phyloP scores from a whole-genome alignment of 352 stramenopile genomes.

The Discostella stelligera region DNA sequence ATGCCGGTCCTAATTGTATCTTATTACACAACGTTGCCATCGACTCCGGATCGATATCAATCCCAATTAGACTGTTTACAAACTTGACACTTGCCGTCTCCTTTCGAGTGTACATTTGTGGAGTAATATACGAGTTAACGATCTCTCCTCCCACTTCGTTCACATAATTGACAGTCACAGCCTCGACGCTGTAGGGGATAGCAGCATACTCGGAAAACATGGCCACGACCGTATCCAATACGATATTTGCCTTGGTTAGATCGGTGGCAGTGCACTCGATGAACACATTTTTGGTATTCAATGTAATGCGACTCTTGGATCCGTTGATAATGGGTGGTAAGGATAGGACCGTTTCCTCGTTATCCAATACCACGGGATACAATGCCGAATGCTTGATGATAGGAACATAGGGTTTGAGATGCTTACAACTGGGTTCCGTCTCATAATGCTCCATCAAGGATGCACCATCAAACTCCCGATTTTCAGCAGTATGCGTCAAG shows the following conservation, averaged over 20 bases:
- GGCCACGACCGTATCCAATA: conserved; percentile 98
- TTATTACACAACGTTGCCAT: conserved; percentile 92
- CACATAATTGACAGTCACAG: conserved; percentile 96
- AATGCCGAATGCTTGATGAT: conserved; percentile 99
- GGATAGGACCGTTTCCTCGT: conserved; percentile 93
- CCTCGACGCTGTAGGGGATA: conserved; percentile 94
- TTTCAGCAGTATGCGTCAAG: conserved; percentile 83
- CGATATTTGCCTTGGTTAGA: conserved; percentile 99
- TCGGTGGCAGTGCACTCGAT: conserved; percentile 99
- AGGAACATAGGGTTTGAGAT: conserved; percentile 98
- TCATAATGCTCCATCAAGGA: conserved; percentile 95
- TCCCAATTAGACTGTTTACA: conserved; percentile 84
- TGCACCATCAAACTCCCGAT: conserved; percentile 89
- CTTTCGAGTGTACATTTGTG: conserved; percentile 89
- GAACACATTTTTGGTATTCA: conserved; percentile 98
- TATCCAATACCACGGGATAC: conserved; percentile 97
- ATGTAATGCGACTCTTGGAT: conserved; percentile 93
- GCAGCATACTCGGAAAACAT: conserved; percentile 99
- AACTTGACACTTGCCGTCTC: conserved; percentile 81
- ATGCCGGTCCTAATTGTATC: conserved; percentile 95
- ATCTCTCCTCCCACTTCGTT: conserved; percentile 68
- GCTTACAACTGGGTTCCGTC: conserved; percentile 92
- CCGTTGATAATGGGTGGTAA: conserved; percentile 99
- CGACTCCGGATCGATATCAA: conserved; percentile 67
- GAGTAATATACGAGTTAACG: conserved; percentile 86